Evolutionary conservation across 2,329 filamentous ascomycete species (phyloP), one percentile per base, ranked within the genome.

Genomic region (Ophiostoma pallidulum): DNA sequence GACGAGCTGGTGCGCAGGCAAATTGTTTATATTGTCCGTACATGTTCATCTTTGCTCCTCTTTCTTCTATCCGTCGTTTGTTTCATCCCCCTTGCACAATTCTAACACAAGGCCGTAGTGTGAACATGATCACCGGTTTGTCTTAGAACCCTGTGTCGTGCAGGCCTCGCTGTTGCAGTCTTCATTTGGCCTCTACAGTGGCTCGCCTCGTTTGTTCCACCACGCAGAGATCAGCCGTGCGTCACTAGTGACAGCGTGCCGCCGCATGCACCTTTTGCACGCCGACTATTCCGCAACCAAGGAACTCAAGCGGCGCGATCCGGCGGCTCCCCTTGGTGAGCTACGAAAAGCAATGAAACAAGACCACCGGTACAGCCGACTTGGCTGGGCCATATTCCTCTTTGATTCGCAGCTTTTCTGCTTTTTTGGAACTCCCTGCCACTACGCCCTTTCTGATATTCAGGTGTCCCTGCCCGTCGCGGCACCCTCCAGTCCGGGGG

Each of bases 161-260:
- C 41, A 43, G 14, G 41, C 31, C 3, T 43, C 41, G 22, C 19
- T 43, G 18, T 19, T 43, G 19, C 41, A 43, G n/a, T 43, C 41
- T 19, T 43, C 35, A 13, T 43, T 43, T 26, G 41, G 41, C n/a
- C 31, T 43, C 13, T 43, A 43, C 31, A 43, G 41, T 18, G 41
- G 41, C 19, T 43, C 41, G 13, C 41, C 41, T 5, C 18, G 41
- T 3, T n/a, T 35, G 8, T 43, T 43, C 14, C 41, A 43, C 13
- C 41, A 43, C 8, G 19, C 41, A 9, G 41, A 43, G 14, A 35
- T 43, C 19, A 43, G 31, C 19, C 41, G 41, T 6, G 41, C 41
- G 9, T 43, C 41, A 4, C 41, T 43, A 3, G 41, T 43, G 4
- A 22, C 41, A 10, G 41, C 41, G 2, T 43, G 41, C 18, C 29